Evolutionary conservation across 2,329 filamentous ascomycete species (phyloP).

Genomic region (Aspergillus carbonarius): DNA sequence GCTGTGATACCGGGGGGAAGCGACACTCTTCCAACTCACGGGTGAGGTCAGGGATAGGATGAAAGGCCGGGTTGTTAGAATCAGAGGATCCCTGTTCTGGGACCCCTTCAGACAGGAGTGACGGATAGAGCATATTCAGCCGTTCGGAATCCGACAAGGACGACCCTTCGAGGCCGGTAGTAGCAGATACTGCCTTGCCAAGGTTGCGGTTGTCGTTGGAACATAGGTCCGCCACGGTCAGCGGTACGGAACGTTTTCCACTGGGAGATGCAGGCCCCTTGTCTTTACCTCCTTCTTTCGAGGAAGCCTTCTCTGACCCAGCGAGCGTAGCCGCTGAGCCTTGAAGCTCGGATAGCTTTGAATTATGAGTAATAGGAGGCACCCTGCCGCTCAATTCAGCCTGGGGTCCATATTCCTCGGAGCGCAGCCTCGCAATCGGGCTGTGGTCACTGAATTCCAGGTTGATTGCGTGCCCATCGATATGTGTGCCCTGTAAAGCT

Average conservation of each 20-base stretch:
- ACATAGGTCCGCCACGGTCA: slow-evolving; percentile 12
- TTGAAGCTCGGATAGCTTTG: slow-evolving; percentile 1
- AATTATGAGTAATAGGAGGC: background rate
- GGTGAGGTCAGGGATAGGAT: slow-evolving; percentile 20
- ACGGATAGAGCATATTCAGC: slow-evolving; percentile 33
- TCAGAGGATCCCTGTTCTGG: background rate
- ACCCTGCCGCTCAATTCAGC: background rate
- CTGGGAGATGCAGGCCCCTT: background rate
- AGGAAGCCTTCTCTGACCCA: background rate
- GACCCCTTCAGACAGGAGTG: slow-evolving; percentile 26
- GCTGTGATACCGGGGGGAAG: slow-evolving; percentile 40
- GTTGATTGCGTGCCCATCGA: slow-evolving; percentile 43
- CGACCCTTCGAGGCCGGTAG: background rate
- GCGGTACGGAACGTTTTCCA: slow-evolving; percentile 1
- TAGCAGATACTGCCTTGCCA: background rate
- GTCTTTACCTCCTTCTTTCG: background rate
- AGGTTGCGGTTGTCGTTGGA: slow-evolving; percentile 8
- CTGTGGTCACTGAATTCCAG: slow-evolving; percentile 38
- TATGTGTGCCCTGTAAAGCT: slow-evolving; percentile 35
- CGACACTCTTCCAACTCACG: slow-evolving; percentile 26
- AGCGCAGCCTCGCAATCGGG: slow-evolving; percentile 19
- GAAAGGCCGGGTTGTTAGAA: slow-evolving; percentile 7
- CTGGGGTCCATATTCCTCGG: background rate
- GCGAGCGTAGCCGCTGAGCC: background rate
- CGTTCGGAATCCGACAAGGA: slow-evolving; percentile 10